These are phyloP conservation scores for Phialophora chinensis DNA, from an alignment of 2,329 filamentous ascomycete genomes.

Conservation along the genomic window DNA sequence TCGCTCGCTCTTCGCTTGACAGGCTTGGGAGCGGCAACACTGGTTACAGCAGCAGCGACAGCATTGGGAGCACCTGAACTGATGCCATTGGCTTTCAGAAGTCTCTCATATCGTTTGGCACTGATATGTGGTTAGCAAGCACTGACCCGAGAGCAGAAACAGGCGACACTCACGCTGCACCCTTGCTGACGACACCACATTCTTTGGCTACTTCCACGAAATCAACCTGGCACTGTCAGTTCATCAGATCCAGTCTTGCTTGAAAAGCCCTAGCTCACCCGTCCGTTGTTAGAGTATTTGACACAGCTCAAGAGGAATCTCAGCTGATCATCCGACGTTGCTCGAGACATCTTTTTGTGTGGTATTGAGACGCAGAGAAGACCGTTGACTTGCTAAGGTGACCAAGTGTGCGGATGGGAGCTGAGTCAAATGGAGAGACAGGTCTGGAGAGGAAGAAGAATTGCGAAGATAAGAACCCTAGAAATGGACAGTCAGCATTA, in stretches of 20 bases:
- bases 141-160: neutral
- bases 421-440: neutral
- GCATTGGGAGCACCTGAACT: neutral
- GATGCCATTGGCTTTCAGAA: slow-evolving; percentile 66
- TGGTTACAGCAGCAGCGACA: neutral
- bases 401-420: neutral
- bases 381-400: neutral
- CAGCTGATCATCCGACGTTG: slow-evolving; percentile 63
- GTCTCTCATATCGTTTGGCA: slow-evolving; percentile 70
- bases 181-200: slow-evolving; percentile 67
- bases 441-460: slow-evolving; percentile 1
- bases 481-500: slow-evolving; percentile 4
- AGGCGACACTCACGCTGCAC: slow-evolving; percentile 66
- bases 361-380: neutral
- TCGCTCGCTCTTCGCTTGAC: slow-evolving; percentile 20
- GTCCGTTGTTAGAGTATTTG: slow-evolving; percentile 64
- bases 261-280: slow-evolving; percentile 52
- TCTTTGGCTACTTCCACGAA: slow-evolving; percentile 69
- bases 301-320: slow-evolving; percentile 72
- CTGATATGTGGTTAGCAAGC: slow-evolving; percentile 48
- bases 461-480: neutral
- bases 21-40: slow-evolving; percentile 5
- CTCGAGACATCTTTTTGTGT: slow-evolving; percentile 54
- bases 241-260: neutral
- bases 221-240: slow-evolving; percentile 59